A percentile compares a stretch with the other conserved stretches of the same genome.
Evolutionary conservation across 331 rosid genomes (phyloP).

Genomic region (Quercus phellos): DNA sequence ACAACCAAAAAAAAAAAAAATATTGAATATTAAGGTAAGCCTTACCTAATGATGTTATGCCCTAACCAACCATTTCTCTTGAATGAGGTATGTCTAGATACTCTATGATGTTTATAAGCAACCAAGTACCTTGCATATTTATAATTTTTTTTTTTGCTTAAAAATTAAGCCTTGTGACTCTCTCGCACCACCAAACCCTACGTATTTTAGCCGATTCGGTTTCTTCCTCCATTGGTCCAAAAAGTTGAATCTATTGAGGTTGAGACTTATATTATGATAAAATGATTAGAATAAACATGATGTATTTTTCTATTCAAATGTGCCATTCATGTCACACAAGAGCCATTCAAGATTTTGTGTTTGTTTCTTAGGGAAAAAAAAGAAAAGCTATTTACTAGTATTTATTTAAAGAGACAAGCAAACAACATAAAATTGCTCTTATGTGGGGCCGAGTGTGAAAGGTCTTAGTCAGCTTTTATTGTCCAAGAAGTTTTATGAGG

Average conservation of each 20-base stretch:
- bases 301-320: conserved; percentile 22
- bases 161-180: conserved; percentile 50
- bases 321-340: conserved; percentile 30
- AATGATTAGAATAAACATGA: conserved; percentile 8
- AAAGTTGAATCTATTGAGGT: conserved; percentile 38
- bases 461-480: conserved; percentile 6
- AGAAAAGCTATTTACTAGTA: conserved; percentile 6
- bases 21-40: conserved; percentile 12
- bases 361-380: conserved; percentile 17
- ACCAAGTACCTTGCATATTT: conserved; percentile 19
- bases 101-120: conserved; percentile 36
- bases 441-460: background rate
- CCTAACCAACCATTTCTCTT: conserved; percentile 46
- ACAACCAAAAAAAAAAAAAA: background rate
- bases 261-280: conserved; percentile 16
- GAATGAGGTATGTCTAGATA: conserved; percentile 25
- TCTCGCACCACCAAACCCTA: conserved; percentile 49
- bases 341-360: conserved; percentile 20
- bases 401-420: background rate
- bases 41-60: conserved; percentile 59
- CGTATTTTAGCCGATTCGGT: conserved; percentile 15
- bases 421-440: conserved; percentile 18
- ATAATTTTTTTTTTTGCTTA: conserved; percentile 32
- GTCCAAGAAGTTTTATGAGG: conserved; percentile 15
- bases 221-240: conserved; percentile 32